These are phyloP conservation scores for Cucurbita pepo DNA, from an alignment of 306 rosid species.

Conservation along the genomic window DNA sequence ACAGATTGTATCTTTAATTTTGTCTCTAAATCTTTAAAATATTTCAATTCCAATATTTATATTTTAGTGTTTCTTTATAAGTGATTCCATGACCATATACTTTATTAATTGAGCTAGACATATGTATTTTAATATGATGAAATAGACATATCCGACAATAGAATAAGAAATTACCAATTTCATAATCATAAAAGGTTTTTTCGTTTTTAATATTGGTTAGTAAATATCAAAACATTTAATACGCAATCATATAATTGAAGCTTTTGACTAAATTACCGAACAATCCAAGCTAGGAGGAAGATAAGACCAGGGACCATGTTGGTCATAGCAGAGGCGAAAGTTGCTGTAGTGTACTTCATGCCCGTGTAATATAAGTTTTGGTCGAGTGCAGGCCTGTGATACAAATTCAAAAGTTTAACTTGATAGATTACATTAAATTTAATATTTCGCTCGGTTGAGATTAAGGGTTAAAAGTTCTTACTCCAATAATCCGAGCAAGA, in stretches of 20 bases:
- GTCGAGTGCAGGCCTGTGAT: not conserved
- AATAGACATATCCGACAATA: not conserved
- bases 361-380: constrained; percentile 2
- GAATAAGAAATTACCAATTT: not conserved
- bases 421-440: too few species aligned
- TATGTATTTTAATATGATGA: not conserved
- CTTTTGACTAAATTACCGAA: not conserved
- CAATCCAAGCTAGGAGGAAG: not conserved
- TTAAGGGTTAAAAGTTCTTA: not conserved
- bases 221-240: not conserved
- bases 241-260: not conserved
- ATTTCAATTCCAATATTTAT: too few species aligned
- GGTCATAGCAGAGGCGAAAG: constrained; percentile 3
- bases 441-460: not conserved
- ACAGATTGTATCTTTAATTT: too few species aligned
- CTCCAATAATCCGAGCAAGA: constrained; percentile 20
- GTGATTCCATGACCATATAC: too few species aligned
- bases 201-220: not conserved
- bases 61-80: too few species aligned
- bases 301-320: not conserved
- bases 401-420: not conserved
- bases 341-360: constrained; percentile 6
- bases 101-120: not conserved
- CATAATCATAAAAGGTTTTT: too few species aligned
- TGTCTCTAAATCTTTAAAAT: too few species aligned